Percentiles rank a stretch among this genome's conserved stretches.
Evolutionary conservation across 306 rosid species (phyloP).

Genomic region (Sphenostylis stenocarpa): DNA sequence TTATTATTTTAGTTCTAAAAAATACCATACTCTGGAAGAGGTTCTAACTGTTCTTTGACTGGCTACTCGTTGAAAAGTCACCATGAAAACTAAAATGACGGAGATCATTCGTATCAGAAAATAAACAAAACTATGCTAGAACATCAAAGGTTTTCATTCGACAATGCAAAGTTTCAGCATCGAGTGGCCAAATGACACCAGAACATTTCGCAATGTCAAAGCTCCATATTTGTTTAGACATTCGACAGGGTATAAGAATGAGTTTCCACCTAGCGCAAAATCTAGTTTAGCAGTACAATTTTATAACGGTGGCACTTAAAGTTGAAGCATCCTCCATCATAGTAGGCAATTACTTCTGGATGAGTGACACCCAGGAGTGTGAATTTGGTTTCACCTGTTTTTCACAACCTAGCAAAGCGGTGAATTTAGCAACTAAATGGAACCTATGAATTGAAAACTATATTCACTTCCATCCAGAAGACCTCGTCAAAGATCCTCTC

Average conservation of each 20-base stretch:
- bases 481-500: background rate
- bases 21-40: too few species aligned
- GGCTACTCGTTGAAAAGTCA: background rate
- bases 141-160: background rate
- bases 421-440: background rate
- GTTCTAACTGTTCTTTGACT: background rate
- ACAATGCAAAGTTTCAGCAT: background rate
- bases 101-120: too few species aligned
- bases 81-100: too few species aligned
- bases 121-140: background rate
- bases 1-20: too few species aligned
- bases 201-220: background rate
- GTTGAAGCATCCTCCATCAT: background rate
- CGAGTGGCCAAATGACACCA: background rate
- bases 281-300: background rate
- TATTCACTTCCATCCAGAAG: background rate
- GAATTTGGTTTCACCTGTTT: background rate
- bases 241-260: background rate
- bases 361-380: background rate
- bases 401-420: background rate
- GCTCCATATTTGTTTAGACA: background rate
- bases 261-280: background rate
- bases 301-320: background rate
- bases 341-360: background rate
- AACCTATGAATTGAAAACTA: background rate